Conservation (phyloP, 2,329 filamentous ascomycete species). For the Botrytis elliptica region DNA sequence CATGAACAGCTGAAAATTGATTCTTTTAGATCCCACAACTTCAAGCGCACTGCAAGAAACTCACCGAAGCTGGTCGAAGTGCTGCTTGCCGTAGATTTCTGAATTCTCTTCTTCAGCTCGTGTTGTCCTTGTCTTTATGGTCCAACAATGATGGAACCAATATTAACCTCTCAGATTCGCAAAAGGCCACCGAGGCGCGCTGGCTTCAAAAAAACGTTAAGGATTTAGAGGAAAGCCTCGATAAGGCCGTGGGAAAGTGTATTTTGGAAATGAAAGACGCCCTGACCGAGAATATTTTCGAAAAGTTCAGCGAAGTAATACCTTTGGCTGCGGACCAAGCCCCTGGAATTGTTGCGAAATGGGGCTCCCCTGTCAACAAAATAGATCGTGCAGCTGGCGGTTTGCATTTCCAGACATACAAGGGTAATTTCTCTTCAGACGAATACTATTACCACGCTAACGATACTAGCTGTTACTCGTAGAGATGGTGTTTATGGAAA, state of each 20-base stretch:
- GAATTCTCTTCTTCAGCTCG: slow-evolving; percentile 48
- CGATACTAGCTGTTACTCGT: slow-evolving; percentile 47
- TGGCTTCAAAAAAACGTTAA: slow-evolving; percentile 43
- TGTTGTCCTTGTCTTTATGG: slow-evolving; percentile 55
- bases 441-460: neutral
- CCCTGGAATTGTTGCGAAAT: slow-evolving; percentile 40
- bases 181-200: slow-evolving; percentile 41
- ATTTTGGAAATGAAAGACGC: slow-evolving; percentile 43
- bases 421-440: slow-evolving; percentile 29
- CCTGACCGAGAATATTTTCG: slow-evolving; percentile 47
- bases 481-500: slow-evolving; percentile 49
- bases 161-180: slow-evolving; percentile 43
- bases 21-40: slow-evolving; percentile 27
- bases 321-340: slow-evolving; percentile 43
- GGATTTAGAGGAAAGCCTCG: slow-evolving; percentile 44
- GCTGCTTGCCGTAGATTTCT: slow-evolving; percentile 50
- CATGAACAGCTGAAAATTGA: neutral
- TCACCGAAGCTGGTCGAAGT: slow-evolving; percentile 52
- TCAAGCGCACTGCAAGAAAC: slow-evolving; percentile 52
- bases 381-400: slow-evolving; percentile 45
- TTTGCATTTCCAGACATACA: slow-evolving; percentile 53
- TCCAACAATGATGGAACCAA: slow-evolving; percentile 45
- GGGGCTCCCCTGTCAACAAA: slow-evolving; percentile 42
- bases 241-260: slow-evolving; percentile 43
- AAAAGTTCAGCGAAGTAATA: slow-evolving; percentile 44